Evolutionary conservation across 1,284 basidiomycete genomes (phyloP).

Genomic region (Paramarasmius palmivorus): DNA sequence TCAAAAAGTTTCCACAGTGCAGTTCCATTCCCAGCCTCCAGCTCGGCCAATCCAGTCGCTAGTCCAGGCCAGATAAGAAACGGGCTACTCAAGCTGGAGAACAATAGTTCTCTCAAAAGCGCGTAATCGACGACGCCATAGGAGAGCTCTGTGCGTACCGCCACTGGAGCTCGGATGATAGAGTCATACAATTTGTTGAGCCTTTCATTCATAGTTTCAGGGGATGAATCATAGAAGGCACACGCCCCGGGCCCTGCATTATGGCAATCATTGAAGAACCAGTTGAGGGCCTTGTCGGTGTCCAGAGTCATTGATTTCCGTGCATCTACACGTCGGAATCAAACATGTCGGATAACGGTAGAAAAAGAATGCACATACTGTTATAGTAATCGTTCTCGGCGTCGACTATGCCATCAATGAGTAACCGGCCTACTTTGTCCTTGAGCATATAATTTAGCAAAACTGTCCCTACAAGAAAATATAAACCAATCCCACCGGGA

Average conservation of each 20-base stretch:
- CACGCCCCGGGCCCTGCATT: slow-evolving; percentile 24
- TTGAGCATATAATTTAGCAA: too few species aligned
- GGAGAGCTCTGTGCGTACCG: too few species aligned
- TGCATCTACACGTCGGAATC: too few species aligned
- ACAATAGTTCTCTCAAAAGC: not conserved
- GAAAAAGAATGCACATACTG: too few species aligned
- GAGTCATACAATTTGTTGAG: slow-evolving; percentile 21
- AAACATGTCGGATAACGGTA: too few species aligned
- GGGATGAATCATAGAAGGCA: slow-evolving; percentile 26
- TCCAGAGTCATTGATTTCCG: too few species aligned
- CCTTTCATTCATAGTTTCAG: slow-evolving; percentile 24
- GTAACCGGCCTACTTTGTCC: slow-evolving; percentile 23
- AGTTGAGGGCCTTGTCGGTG: slow-evolving; percentile 25
- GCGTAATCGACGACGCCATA: not conserved
- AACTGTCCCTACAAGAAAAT: not conserved
- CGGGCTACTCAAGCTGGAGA: not conserved
- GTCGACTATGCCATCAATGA: too few species aligned
- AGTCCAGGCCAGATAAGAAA: slow-evolving; percentile 33
- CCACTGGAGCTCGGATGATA: slow-evolving; percentile 18
- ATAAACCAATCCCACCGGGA: not conserved
- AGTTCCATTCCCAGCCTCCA: slow-evolving; percentile 34
- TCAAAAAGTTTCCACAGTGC: slow-evolving; percentile 25
- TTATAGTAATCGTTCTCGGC: too few species aligned
- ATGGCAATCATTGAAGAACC: slow-evolving; percentile 25
- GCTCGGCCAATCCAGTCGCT: slow-evolving; percentile 35